A percentile compares a stretch with the other conserved stretches of the same genome.
Evolutionary conservation across 164 flowering plant species (phyloP).

Genomic region (Umbilicus rupestris): DNA sequence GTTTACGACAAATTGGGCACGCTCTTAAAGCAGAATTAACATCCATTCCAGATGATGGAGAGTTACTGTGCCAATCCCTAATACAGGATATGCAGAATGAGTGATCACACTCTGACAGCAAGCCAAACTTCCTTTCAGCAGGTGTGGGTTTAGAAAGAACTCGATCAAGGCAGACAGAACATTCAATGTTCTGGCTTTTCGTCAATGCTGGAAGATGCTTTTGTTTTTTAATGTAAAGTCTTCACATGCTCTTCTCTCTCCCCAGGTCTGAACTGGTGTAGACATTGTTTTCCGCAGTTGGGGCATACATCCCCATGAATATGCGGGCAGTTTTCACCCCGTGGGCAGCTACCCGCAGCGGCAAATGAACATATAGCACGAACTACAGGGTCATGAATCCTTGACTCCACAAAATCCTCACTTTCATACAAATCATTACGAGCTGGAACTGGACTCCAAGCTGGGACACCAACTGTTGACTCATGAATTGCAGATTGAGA

Average conservation of each 20-base stretch:
- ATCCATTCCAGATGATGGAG: constrained; percentile 85
- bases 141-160: constrained; percentile 72
- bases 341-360: constrained; percentile 86
- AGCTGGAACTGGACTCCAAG: constrained; percentile 33
- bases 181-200: constrained; percentile 89
- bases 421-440: constrained; percentile 17
- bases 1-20: constrained; percentile 92
- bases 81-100: constrained; percentile 93
- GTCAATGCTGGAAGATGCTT: constrained; percentile 64
- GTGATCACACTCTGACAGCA: constrained; percentile 95
- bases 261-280: constrained; percentile 77
- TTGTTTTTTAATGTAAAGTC: constrained; percentile 59
- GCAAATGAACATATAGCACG: constrained; percentile 75
- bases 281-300: constrained; percentile 65
- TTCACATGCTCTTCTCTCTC: constrained; percentile 75
- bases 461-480: constrained; percentile 13
- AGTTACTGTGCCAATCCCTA: constrained; percentile 85
- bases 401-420: constrained; percentile 18
- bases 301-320: constrained; percentile 84
- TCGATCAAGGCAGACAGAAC: constrained; percentile 90
- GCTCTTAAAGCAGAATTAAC: constrained; percentile 73
- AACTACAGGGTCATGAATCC: constrained; percentile 31
- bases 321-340: constrained; percentile 77
- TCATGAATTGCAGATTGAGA: constrained; percentile 15
- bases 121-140: constrained; percentile 88